Conservation (phyloP, 75 land plant species). For the Larix kaempferi region DNA sequence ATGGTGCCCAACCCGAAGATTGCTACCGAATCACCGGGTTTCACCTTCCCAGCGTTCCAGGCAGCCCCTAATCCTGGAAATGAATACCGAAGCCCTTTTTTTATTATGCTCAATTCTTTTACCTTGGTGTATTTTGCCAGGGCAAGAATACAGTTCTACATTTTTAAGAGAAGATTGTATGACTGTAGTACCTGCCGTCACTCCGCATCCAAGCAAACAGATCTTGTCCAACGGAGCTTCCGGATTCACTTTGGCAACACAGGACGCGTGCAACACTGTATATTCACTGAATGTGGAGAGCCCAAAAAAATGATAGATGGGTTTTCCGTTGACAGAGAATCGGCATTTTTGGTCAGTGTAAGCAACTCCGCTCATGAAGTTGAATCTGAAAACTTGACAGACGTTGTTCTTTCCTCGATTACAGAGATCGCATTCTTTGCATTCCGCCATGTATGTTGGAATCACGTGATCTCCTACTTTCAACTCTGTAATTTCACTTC, state of each 20-base stretch:
- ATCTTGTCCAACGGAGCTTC: slow-evolving; percentile 17
- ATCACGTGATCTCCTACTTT: not conserved
- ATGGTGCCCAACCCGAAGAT: slow-evolving; percentile 34
- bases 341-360: slow-evolving; percentile 17
- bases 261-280: slow-evolving; percentile 19
- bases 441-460: slow-evolving; percentile 1
- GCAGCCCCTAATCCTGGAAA: slow-evolving; percentile 35
- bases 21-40: slow-evolving; percentile 26
- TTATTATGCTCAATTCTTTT: not conserved
- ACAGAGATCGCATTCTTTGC: slow-evolving; percentile 15
- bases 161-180: no score
- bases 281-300: slow-evolving; percentile 23
- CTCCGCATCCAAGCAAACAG: slow-evolving; percentile 26
- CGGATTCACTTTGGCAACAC: slow-evolving; percentile 18
- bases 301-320: slow-evolving; percentile 26
- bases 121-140: no score
- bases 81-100: not conserved
- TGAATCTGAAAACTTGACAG: no score
- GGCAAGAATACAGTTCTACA: no score
- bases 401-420: not conserved
- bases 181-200: slow-evolving; percentile 9
- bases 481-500: slow-evolving; percentile 12
- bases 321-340: slow-evolving; percentile 38
- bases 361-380: slow-evolving; percentile 8
- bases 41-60: slow-evolving; percentile 32